Percentiles rank a stretch among this genome's conserved stretches.
Conservation (phyloP, 2,329 filamentous ascomycete genomes). For the Xylariaceae sp. region DNA sequence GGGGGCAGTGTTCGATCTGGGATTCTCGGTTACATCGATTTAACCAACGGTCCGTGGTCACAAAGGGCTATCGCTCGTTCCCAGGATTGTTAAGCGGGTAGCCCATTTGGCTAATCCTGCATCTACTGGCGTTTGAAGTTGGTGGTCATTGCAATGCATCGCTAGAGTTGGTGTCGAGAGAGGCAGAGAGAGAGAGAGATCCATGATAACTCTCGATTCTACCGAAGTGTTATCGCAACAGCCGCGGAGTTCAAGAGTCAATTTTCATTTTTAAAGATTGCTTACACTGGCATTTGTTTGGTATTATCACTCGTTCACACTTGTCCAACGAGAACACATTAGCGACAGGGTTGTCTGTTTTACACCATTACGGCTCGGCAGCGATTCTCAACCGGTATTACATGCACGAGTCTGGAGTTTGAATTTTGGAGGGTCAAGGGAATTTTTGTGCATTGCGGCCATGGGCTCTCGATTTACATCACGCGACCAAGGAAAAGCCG, state of each 20-base stretch:
- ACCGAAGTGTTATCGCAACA: conserved; percentile 25
- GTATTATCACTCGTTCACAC: conserved; percentile 26
- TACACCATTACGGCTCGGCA: conserved; percentile 17
- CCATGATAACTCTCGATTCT: conserved; percentile 25
- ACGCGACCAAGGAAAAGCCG: conserved; percentile 8
- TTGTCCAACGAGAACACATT: conserved; percentile 25
- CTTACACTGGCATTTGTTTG: conserved; percentile 29
- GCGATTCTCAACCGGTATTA: conserved; percentile 18
- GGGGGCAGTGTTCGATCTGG: not conserved
- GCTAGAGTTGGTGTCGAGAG: conserved; percentile 30
- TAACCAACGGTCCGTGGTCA: conserved; percentile 9
- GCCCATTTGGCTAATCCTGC: conserved; percentile 28
- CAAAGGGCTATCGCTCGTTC: conserved; percentile 9
- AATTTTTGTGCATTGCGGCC: conserved; percentile 11
- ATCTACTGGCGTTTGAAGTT: conserved; percentile 30
- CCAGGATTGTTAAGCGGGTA: conserved; percentile 22
- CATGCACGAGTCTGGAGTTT: conserved; percentile 18
- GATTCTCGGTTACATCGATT: conserved; percentile 1
- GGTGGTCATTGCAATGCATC: conserved; percentile 27
- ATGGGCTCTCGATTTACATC: conserved; percentile 7
- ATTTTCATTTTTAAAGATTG: conserved; percentile 26
- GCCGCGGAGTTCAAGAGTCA: conserved; percentile 30
- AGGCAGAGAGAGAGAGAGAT: conserved; percentile 10
- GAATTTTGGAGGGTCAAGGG: conserved; percentile 13
- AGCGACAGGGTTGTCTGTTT: conserved; percentile 27